A percentile compares a stretch with the other conserved stretches of the same genome.
These are phyloP conservation scores for Apiotrichum sp. DNA, from an alignment of 1,284 basidiomycete genomes.

Conservation along the genomic window DNA sequence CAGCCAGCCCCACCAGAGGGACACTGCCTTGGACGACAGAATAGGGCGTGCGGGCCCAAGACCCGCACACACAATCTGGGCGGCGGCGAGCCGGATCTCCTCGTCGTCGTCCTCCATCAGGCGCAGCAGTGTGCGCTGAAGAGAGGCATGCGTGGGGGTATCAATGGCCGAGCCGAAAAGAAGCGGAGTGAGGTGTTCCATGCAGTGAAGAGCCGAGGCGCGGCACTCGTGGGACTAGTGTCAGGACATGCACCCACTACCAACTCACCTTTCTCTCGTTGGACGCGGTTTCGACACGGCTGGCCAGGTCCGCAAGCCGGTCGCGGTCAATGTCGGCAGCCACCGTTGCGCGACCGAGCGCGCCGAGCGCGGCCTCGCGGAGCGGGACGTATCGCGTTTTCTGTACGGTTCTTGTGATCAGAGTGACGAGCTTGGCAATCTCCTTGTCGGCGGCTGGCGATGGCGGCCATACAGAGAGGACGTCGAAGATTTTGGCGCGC, in stretches of 20 bases:
- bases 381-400: conserved; percentile 28
- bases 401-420: background rate
- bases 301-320: background rate
- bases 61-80: conserved; percentile 23
- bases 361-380: conserved; percentile 33
- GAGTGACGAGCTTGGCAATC: background rate
- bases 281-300: background rate
- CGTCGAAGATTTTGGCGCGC: conserved; percentile 7
- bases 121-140: conserved; percentile 21
- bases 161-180: conserved; percentile 7
- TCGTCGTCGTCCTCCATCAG: conserved; percentile 43
- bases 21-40: conserved; percentile 24
- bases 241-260: background rate
- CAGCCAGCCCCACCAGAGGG: conserved; percentile 33
- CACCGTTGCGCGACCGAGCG: conserved; percentile 21
- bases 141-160: background rate
- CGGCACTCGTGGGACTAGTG: conserved; percentile 31
- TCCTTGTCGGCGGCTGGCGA: background rate
- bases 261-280: conserved; percentile 13
- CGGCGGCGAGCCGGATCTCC: conserved; percentile 29
- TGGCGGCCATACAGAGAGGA: conserved; percentile 4
- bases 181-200: conserved; percentile 15
- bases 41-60: conserved; percentile 13
- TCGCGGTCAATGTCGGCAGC: background rate
- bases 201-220: conserved; percentile 19